Conservation (phyloP, 805 yeast genomes). For the Wickerhamiella australiensis region DNA sequence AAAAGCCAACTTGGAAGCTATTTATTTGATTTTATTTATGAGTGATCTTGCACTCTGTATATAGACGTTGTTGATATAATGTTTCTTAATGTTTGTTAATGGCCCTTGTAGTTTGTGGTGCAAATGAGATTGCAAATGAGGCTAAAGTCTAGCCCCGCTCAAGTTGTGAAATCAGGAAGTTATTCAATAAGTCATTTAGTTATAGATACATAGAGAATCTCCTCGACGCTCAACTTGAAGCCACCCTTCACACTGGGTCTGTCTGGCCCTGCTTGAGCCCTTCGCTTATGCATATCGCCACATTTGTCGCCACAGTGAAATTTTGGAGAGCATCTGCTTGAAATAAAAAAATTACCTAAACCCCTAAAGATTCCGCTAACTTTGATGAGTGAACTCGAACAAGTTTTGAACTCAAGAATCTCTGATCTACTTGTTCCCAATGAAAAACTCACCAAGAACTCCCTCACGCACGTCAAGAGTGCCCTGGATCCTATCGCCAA, state of each 20-base stretch:
- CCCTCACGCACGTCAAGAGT: slow-evolving; percentile 31
- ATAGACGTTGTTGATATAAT: background rate
- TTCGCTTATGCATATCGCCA: background rate
- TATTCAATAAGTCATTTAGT: too few species aligned
- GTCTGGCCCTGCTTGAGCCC: background rate
- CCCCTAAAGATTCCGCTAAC: background rate
- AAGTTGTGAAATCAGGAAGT: too few species aligned
- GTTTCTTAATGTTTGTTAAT: background rate
- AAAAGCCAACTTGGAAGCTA: background rate
- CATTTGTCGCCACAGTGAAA: background rate
- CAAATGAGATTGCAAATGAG: too few species aligned
- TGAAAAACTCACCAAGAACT: slow-evolving; percentile 17
- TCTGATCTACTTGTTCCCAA: slow-evolving; percentile 14
- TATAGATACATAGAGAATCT: too few species aligned
- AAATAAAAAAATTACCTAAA: background rate
- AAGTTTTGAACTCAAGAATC: slow-evolving; percentile 7
- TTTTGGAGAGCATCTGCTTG: background rate
- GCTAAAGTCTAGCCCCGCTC: too few species aligned
- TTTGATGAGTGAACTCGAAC: background rate
- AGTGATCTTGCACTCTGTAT: background rate
- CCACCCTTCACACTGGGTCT: too few species aligned
- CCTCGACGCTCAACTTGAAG: too few species aligned
- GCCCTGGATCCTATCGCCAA: slow-evolving; percentile 49
- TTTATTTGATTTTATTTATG: background rate
- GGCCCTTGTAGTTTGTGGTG: background rate